Base-by-base conservation (phyloP, 106 monocot genomes). In the Alisma plantagoaquatica region DNA sequence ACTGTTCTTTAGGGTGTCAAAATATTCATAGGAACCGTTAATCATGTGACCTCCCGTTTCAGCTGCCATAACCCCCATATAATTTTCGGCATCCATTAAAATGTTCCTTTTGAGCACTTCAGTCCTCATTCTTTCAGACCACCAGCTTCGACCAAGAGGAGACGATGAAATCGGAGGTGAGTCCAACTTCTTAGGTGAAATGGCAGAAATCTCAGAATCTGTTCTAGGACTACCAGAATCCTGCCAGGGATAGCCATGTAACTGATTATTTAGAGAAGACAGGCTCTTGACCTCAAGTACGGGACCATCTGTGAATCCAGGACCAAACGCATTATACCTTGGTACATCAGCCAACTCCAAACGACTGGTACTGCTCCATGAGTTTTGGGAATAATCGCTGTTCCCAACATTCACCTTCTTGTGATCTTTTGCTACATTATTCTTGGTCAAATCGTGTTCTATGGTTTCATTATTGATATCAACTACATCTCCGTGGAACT, bases 121-220 rank as follows among this genome's bases (percentile, higher is more conserved):
- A 63, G 7, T 47, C 54, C 51, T 78, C 66, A 67, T 70, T 75
- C 83, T 86, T 52, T 86, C 74, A 41, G 73, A 48, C 54, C 67
- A 70, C 66, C n/a, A n/a, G n/a, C 62, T 84, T 52, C 81, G 96
- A 54, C 96, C 89, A 42, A 96, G 96, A 31, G 96, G 96, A 60
- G 96, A 96, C 49, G 85, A 57, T 6, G 84, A 81, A 41, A 79
- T 75, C 30, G 88, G 78, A 21, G 87, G 71, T 25, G 88, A 78
- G 41, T 68, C 61, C 29, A 73, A 26, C 62, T 67, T 71, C 56
- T 76, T 75, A 5, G 70, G 70, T 33, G 75, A 73, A 20, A 60
- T 59, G 15, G 43, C 23, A 38, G 61, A 25, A 41, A 35, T 57
- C 16, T 54, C 20, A 43, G 51, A 18, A 54, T 6, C 49, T 41